Conservation (phyloP, 148 eudicot species). For the Oxyria digyna region DNA sequence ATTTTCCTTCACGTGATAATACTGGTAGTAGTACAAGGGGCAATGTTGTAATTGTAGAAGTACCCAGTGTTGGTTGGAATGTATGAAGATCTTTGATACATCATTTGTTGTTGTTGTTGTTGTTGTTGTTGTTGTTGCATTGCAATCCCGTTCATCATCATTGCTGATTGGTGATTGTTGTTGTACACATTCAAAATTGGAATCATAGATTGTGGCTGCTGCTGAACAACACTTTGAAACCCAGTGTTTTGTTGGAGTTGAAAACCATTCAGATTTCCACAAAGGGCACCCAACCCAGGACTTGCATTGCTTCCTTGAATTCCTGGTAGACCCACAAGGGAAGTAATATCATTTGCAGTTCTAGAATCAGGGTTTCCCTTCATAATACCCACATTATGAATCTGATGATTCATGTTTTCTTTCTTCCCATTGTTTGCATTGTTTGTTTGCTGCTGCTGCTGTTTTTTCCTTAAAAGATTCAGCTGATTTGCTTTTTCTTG, state of each 20-base stretch:
- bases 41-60: conserved; percentile 36
- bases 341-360: conserved; percentile 30
- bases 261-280: conserved; percentile 12
- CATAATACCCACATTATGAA: conserved; percentile 18
- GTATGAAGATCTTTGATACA: conserved; percentile 65
- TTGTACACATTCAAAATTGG: conserved; percentile 26
- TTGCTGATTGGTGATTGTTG: conserved; percentile 14
- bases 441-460: conserved; percentile 22
- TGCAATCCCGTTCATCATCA: conserved; percentile 47
- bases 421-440: conserved; percentile 19
- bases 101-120: conserved; percentile 47
- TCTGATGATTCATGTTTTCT: conserved; percentile 21
- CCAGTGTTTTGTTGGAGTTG: too few relatives aligned
- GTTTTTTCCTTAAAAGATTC: conserved; percentile 26
- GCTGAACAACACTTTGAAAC: conserved; percentile 13
- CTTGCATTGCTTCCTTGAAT: conserved; percentile 24
- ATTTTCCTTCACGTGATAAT: too few relatives aligned
- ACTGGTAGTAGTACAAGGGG: conserved; percentile 6
- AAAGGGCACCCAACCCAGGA: too few relatives aligned
- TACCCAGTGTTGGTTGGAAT: conserved; percentile 51
- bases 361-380: conserved; percentile 14
- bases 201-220: conserved; percentile 27
- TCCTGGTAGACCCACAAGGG: conserved; percentile 34
- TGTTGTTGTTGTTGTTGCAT: conserved; percentile 20
- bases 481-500: conserved; percentile 25